phyloP scores from a whole-genome alignment of 768 basidiomycete genomes.

The Pulveroboletus sp. region DNA sequence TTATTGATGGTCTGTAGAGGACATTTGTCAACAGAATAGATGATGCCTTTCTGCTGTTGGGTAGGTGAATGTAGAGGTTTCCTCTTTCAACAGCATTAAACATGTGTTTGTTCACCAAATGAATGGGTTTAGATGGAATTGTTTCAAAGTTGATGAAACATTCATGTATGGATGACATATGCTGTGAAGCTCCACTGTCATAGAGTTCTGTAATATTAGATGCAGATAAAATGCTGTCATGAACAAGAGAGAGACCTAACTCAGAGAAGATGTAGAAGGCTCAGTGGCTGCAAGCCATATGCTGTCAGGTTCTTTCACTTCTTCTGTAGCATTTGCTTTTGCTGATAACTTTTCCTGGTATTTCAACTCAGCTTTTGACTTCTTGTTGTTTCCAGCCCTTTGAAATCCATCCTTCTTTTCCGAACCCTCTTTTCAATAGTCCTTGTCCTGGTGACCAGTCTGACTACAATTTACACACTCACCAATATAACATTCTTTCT shows the following conservation, averaged over 20 bases:
- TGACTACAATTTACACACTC: neutral
- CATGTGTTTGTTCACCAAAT: neutral
- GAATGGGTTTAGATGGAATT: neutral
- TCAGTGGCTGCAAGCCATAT: too few species aligned
- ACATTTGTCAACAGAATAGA: neutral
- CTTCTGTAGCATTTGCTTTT: neutral
- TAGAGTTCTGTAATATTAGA: too few species aligned
- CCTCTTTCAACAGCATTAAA: neutral
- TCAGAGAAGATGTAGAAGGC: too few species aligned
- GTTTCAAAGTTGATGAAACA: neutral
- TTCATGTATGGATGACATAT: neutral
- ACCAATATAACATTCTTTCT: too few species aligned
- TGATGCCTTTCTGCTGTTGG: neutral
- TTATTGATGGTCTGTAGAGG: slow-evolving; percentile 1
- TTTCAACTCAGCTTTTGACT: too few species aligned
- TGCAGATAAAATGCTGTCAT: too few species aligned
- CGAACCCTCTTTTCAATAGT: neutral
- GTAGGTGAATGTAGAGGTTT: neutral
- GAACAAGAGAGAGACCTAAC: too few species aligned
- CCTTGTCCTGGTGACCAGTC: neutral
- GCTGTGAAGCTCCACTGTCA: neutral
- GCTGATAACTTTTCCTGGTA: neutral
- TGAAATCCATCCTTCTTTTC: neutral
- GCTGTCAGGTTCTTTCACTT: neutral
- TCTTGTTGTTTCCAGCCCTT: neutral